Conservation (phyloP, 495 filamentous ascomycete species). For the Penicillium roqueforti region DNA sequence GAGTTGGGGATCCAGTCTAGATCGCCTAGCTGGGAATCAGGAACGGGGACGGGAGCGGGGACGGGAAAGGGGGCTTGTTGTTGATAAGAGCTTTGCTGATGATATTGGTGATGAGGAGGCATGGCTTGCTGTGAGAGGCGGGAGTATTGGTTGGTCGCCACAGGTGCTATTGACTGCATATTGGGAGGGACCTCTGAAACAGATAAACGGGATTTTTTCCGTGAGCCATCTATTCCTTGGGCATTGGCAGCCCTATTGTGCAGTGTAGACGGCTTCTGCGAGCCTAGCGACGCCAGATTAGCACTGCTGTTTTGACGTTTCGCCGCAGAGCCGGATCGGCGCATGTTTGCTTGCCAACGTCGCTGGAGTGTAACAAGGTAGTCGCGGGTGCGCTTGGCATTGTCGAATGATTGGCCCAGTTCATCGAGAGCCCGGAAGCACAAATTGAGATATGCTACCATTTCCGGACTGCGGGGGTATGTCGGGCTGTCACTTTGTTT, state of each 20-base stretch:
- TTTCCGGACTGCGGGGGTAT: slow-evolving; percentile 33
- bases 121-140: neutral
- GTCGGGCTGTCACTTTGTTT: slow-evolving; percentile 22
- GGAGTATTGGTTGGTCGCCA: neutral
- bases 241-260: neutral
- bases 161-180: slow-evolving; percentile 1
- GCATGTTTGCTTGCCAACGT: slow-evolving; percentile 47
- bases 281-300: slow-evolving; percentile 12
- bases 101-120: neutral
- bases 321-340: slow-evolving; percentile 31
- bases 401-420: slow-evolving; percentile 45
- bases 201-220: slow-evolving; percentile 31
- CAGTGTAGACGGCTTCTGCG: slow-evolving; percentile 2
- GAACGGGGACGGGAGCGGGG: neutral
- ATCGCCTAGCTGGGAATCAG: slow-evolving; percentile 21
- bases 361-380: slow-evolving; percentile 44
- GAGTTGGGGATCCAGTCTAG: slow-evolving; percentile 36
- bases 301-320: slow-evolving; percentile 36
- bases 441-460: slow-evolving; percentile 45
- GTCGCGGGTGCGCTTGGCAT: slow-evolving; percentile 44
- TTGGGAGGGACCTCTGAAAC: slow-evolving; percentile 3
- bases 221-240: slow-evolving; percentile 14
- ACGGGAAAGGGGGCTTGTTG: slow-evolving; percentile 7
- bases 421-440: slow-evolving; percentile 48
- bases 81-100: neutral